Evolutionary conservation across 164 flowering plant genomes (phyloP).

Genomic region (Stephania cephalantha): DNA sequence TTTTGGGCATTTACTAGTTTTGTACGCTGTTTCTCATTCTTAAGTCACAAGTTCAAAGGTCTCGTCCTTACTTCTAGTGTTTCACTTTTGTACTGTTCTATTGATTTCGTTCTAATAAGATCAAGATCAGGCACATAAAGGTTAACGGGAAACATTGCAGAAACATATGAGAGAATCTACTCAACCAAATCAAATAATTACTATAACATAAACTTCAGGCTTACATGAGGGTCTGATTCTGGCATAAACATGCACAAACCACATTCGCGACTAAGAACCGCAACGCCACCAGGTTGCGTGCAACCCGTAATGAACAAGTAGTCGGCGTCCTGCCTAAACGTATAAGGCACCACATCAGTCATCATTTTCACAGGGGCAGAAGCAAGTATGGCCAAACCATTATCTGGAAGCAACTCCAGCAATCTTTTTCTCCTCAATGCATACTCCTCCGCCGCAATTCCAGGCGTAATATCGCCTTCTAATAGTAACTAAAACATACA

Average conservation of each 20-base stretch:
- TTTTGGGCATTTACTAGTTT: not conserved
- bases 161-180: not conserved
- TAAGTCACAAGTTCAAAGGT: not conserved
- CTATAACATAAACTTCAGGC: conserved; percentile 10
- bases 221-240: conserved; percentile 58
- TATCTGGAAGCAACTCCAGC: conserved; percentile 74
- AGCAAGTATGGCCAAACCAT: conserved; percentile 80
- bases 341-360: conserved; percentile 92
- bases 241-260: conserved; percentile 99
- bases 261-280: conserved; percentile 70
- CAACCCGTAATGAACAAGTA: conserved; percentile 85
- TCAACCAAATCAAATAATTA: not conserved
- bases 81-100: too few relatives aligned
- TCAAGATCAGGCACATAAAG: too few relatives aligned
- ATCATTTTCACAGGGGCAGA: conserved; percentile 96
- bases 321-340: conserved; percentile 88
- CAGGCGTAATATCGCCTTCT: conserved; percentile 87
- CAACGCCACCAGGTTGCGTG: conserved; percentile 95
- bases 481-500: conserved; percentile 41
- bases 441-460: conserved; percentile 65
- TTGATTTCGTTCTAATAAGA: too few relatives aligned
- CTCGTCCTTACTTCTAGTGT: too few relatives aligned
- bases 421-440: conserved; percentile 60
- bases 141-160: too few relatives aligned
- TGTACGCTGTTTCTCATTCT: too few relatives aligned